These are phyloP conservation scores for Boletus sensibilis DNA, from an alignment of 768 basidiomycete genomes.

Conservation along the genomic window DNA sequence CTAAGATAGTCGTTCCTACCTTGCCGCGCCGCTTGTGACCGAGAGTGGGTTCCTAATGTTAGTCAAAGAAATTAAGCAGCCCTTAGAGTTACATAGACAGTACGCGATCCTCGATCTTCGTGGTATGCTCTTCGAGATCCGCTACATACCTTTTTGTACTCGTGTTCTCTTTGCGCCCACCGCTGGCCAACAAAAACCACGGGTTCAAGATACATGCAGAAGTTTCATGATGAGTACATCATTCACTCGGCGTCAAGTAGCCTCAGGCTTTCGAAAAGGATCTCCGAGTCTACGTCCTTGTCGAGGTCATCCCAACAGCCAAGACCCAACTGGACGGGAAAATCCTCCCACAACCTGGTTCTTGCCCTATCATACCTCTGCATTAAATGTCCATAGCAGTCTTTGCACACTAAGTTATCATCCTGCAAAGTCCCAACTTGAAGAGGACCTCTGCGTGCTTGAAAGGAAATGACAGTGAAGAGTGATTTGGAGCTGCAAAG, in stretches of 20 bases:
- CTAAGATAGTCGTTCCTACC: too few species aligned
- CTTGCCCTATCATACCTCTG: background rate
- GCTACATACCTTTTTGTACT: background rate
- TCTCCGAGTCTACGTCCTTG: background rate
- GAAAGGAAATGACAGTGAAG: too few species aligned
- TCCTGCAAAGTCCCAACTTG: background rate
- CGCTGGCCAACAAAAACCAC: background rate
- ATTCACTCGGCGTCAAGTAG: too few species aligned
- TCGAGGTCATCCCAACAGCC: slow-evolving; percentile 4
- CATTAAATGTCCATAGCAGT: background rate
- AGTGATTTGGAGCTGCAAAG: too few species aligned
- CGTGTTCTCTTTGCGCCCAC: background rate
- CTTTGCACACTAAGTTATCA: background rate
- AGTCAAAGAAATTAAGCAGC: too few species aligned
- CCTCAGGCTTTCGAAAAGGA: background rate
- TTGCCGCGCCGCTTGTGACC: too few species aligned
- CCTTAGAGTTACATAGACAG: too few species aligned
- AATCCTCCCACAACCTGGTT: background rate
- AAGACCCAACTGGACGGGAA: slow-evolving; percentile 4
- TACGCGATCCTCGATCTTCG: too few species aligned
- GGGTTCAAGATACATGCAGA: too few species aligned
- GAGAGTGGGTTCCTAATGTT: too few species aligned
- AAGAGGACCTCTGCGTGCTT: background rate
- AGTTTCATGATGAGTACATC: background rate
- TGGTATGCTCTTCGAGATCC: too few species aligned